Base-by-base conservation (phyloP, 2,329 filamentous ascomycete species). In the Penicillium sp. region DNA sequence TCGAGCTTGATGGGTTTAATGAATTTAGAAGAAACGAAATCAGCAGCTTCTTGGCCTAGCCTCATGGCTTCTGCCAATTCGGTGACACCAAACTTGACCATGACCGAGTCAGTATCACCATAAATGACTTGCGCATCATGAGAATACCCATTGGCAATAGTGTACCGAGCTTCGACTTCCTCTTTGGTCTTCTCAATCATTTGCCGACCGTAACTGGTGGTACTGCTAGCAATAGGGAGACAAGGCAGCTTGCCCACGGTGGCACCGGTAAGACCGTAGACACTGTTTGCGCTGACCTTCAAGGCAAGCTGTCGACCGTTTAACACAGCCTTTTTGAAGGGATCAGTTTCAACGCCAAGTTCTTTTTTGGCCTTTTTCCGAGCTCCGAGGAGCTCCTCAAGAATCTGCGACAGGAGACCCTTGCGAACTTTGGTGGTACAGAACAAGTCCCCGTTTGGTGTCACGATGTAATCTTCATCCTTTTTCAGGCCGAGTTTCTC, bases 181-280 rank as follows among this genome's bases (percentile, higher is more conserved):
- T 88, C 83, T 73, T 96, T 97, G 1, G 94, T 97, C 76, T 87
- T 94, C 73, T 97, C 93, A 78, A 99, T 99, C 94, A 99, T 99
- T 69, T 97, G 89, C 64, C 94, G 90, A 61, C 94, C 94, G 66
- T 96, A 99, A 77, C 89, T 91, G 1, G 94, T 99, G 12, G 94
- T 97, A 75, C 91, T 96, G 77, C 91, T 96, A 54, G 94, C 94
- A 71, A 99, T 97, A 33, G 89, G 86, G 52, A 99, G 79, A 79
- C 94, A 99, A 0, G 94, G 94, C 33, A 99, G 80, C 70, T 99
- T 99, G 67, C 94, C 94, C 26, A 91, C 91, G 0, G 92, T 97
- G 2, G 94, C 95, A 74, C 94, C 94, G 6, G 94, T 99, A 58
- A 99, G 79, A 78, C 94, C 94, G 75, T 99, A 99, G 23, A 99